These are phyloP conservation scores for Diplocarpon mali DNA, from an alignment of 2,329 filamentous ascomycete species.

Conservation along the genomic window DNA sequence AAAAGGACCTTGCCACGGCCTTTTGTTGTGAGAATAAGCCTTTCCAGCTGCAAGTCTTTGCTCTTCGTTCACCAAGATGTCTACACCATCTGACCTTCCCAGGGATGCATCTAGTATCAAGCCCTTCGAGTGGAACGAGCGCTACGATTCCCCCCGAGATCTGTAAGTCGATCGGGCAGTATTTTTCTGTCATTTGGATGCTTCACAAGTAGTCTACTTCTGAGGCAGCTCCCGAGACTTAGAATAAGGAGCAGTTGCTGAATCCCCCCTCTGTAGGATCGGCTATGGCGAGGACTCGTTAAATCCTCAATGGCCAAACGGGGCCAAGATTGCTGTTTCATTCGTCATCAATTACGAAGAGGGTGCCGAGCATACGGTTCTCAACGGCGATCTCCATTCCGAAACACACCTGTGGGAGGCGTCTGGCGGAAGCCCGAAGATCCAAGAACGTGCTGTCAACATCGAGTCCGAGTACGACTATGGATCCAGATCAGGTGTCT, in stretches of 20 bases:
- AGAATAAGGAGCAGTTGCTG: too few species aligned
- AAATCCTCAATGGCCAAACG: slow-evolving; percentile 26
- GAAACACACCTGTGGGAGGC: slow-evolving; percentile 20
- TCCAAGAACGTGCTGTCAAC: slow-evolving; percentile 23
- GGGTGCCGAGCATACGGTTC: slow-evolving; percentile 18
- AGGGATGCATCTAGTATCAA: slow-evolving; percentile 16
- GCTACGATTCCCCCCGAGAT: slow-evolving; percentile 23
- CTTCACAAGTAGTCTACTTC: too few species aligned
- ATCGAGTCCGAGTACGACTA: slow-evolving; percentile 29
- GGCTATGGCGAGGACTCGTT: slow-evolving; percentile 23
- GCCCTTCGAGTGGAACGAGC: slow-evolving; percentile 20
- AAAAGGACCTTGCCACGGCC: slow-evolving; percentile 2
- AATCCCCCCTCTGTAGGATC: not conserved
- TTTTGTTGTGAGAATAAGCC: not conserved
- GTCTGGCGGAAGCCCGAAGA: slow-evolving; percentile 12
- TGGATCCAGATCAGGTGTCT: slow-evolving; percentile 28
- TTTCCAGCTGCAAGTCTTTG: not conserved
- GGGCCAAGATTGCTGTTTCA: slow-evolving; percentile 27
- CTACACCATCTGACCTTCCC: slow-evolving; percentile 17
- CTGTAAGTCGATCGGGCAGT: not conserved
- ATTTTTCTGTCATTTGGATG: too few species aligned
- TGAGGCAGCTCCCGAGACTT: too few species aligned
- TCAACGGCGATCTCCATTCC: slow-evolving; percentile 19
- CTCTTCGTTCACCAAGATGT: slow-evolving; percentile 9
- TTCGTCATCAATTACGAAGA: slow-evolving; percentile 25